Evolutionary conservation across 1,284 basidiomycete species (phyloP), one percentile per base, ranked within the genome.

Genomic region (Pterulicium gracile): DNA sequence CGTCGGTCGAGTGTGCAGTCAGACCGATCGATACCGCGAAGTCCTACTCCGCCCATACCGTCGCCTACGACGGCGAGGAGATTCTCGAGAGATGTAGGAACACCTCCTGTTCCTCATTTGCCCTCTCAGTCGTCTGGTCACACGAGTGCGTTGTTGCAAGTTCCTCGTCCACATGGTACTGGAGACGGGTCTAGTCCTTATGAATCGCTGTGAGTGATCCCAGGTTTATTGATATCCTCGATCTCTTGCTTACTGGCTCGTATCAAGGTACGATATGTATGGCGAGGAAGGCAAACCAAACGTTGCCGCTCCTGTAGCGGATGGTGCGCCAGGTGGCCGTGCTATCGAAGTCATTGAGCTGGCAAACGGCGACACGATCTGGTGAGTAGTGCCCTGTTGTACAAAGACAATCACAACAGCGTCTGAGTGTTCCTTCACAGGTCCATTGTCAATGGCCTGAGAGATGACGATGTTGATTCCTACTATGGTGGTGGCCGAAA

Each of bases 331-430:
- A 47, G n/a, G n/a, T n/a, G n/a, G n/a, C n/a, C n/a, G n/a, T n/a
- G 86, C 79, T 2, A 65, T 89, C 21, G 85, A 89, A 61, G 71
- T 89, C 24, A 71, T 89, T 43, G 82, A 89, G 56, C 65, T 88
- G 56, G 83, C 83, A 12, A 88, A 87, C 57, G 86, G 86, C 19
- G 80, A 89, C 60, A 85, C 83, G 13, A 80, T 89, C 48, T 90
- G 86, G 86, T 85, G 49, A 44, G 69, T 64, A 13, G 43, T 55
- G 21, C n/a, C n/a, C n/a, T n/a, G n/a, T n/a, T n/a, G n/a, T n/a
- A n/a, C n/a, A n/a, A n/a, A n/a, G n/a, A n/a, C n/a, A n/a, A n/a
- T n/a, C n/a, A n/a, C n/a, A n/a, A n/a, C n/a, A n/a, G n/a, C n/a
- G n/a, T n/a, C n/a, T n/a, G n/a, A n/a, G n/a, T n/a, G n/a, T n/a